A percentile compares a stretch with the other conserved stretches of the same genome.
Evolutionary conservation across 2,329 filamentous ascomycete species (phyloP).

Genomic region (Paracoccidioides lutzii): DNA sequence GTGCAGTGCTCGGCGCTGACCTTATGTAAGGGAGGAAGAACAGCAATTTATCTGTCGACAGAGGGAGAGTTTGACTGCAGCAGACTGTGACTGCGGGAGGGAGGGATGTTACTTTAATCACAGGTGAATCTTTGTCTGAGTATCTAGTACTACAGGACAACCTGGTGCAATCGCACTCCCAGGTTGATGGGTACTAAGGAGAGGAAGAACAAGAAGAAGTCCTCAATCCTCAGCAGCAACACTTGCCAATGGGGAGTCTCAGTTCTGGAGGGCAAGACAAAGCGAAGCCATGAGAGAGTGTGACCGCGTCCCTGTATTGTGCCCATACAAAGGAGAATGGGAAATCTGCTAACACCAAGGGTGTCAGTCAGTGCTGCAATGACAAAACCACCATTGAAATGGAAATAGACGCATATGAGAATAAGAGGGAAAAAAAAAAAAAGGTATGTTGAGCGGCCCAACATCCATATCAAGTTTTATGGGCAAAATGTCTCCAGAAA

Average conservation of each 20-base stretch:
- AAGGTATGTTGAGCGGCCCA: background rate
- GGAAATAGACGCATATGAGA: background rate
- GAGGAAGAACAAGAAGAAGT: background rate
- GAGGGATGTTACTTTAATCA: no score
- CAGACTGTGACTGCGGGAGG: background rate
- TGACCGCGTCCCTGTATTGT: no score
- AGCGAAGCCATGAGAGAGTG: background rate
- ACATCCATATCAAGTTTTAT: background rate
- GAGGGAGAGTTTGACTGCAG: no score
- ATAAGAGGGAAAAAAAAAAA: background rate
- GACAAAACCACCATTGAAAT: background rate
- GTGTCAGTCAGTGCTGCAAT: background rate
- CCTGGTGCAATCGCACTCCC: no score
- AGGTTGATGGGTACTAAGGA: no score
- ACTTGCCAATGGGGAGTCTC: background rate
- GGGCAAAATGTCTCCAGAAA: background rate
- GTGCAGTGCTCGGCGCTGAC: background rate
- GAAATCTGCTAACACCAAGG: background rate
- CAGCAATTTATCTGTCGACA: no score
- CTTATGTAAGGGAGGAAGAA: background rate
- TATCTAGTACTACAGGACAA: no score
- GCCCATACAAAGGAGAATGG: background rate
- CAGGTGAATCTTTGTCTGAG: no score
- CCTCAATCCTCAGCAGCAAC: background rate
- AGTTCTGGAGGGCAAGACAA: background rate